Percentiles rank a stretch among this genome's conserved stretches.
phyloP scores from a whole-genome alignment of 2,329 filamentous ascomycete genomes.

The Beauveria scarabaeidicola region DNA sequence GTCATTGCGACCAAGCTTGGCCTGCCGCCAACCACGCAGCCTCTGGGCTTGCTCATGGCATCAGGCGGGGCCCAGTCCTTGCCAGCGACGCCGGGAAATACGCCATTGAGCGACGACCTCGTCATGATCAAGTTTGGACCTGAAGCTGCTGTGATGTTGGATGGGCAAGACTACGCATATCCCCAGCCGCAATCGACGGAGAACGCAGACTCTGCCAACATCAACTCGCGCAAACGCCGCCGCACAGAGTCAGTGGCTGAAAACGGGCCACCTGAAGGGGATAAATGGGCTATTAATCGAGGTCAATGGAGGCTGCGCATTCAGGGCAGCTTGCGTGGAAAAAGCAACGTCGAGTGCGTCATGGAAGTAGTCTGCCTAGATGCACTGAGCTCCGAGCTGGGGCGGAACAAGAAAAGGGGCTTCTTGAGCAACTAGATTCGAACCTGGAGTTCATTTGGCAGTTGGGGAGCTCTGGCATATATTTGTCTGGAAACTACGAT shows the following conservation, averaged over 20 bases:
- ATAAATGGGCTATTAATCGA: slow-evolving; percentile 52
- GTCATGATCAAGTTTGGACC: slow-evolving; percentile 56
- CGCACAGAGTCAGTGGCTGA: slow-evolving; percentile 25
- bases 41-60: slow-evolving; percentile 59
- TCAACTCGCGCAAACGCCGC: slow-evolving; percentile 36
- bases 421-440: slow-evolving; percentile 43
- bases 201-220: slow-evolving; percentile 14
- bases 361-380: slow-evolving; percentile 71
- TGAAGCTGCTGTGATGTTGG: slow-evolving; percentile 50
- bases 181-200: slow-evolving; percentile 22
- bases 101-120: slow-evolving; percentile 59
- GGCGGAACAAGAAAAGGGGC: slow-evolving; percentile 54
- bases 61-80: slow-evolving; percentile 53
- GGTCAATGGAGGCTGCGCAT: slow-evolving; percentile 68
- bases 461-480: neutral
- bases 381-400: slow-evolving; percentile 55
- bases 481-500: neutral
- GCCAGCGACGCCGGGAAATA: slow-evolving; percentile 59
- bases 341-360: slow-evolving; percentile 56
- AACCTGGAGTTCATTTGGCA: neutral
- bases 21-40: slow-evolving; percentile 49
- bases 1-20: slow-evolving; percentile 76
- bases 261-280: slow-evolving; percentile 20
- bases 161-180: slow-evolving; percentile 42
- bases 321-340: slow-evolving; percentile 41